Base-by-base conservation (phyloP, 2,329 filamentous ascomycete species). In the Anthostomella pinea region DNA sequence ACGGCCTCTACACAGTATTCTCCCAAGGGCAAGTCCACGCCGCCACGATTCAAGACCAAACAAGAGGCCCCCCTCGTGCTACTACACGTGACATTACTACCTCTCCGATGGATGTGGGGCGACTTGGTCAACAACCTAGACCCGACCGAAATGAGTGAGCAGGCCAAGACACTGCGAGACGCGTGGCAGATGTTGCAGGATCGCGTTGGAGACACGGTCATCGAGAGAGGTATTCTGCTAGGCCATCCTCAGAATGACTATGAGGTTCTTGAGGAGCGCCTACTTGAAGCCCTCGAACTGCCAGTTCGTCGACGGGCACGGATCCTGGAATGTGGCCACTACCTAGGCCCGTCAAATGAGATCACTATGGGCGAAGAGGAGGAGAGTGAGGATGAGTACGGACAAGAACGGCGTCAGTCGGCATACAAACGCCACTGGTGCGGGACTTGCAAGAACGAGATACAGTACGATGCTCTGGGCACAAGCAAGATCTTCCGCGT, bases 221-320 rank as follows among this genome's bases (percentile, higher is more conserved):
- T 85, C 46, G 76, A 85, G 54, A 75, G 87, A 15, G 87, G 85
- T 3, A 73, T 93, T 21, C 67, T 93, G 27, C 72, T 93, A 6
- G 79, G 85, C 2, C 87, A 93, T 56, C 87, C 87, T 1, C 78
- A 86, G 49, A 83, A 83, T 38, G 86, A 90, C 57, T 91, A 86
- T 53, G 86, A 90, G 59, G 65, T 87, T 38, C 72, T 93, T 0
- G 85, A 91, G 62, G 86, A 90, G 64, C 72, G 85, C 18, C 69
- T 91, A 21, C 66, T 90, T 3, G 85, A 90, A 59, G 81, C 83
- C 2, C 63, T 90, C 29, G 85, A 88, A 57, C 68, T 91, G 11
- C 81, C 80, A 2, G 67, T 81, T 19, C 68, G 69, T 11, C 69
- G 75, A 2, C 68, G 79, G n/a, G 83, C 84, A 3, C 73, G 82